Conservation (phyloP, 2,329 filamentous ascomycete genomes). For the Tolypocladium paradoxum region DNA sequence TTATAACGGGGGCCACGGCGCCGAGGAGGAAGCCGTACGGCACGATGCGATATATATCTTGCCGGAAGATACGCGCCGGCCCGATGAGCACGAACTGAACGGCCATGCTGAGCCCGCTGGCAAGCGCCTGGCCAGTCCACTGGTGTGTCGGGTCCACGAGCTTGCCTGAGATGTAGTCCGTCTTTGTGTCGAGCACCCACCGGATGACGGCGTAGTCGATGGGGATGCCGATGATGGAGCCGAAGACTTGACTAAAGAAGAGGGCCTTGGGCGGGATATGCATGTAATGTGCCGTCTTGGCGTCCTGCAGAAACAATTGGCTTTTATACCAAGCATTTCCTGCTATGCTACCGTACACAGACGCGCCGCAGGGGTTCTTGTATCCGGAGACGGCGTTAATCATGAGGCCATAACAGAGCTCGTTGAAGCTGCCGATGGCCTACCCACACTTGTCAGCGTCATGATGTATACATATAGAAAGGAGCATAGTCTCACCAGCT, state of each 20-base stretch:
- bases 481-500: conserved; percentile 14
- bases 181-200: conserved; percentile 48
- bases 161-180: conserved; percentile 40
- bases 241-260: conserved; percentile 52
- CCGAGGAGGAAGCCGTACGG: conserved; percentile 45
- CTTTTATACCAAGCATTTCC: conserved; percentile 52
- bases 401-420: conserved; percentile 50
- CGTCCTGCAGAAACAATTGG: conserved; percentile 48
- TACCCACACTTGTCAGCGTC: not conserved
- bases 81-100: conserved; percentile 51
- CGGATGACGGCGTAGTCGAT: conserved; percentile 51
- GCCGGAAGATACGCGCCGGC: conserved; percentile 36
- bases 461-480: not conserved
- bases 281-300: conserved; percentile 56
- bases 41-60: conserved; percentile 34
- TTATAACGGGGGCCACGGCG: conserved; percentile 29
- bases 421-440: conserved; percentile 47
- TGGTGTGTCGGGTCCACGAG: conserved; percentile 44
- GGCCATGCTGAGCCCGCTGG: conserved; percentile 39
- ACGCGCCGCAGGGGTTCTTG: conserved; percentile 47
- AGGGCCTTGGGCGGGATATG: conserved; percentile 47
- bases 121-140: conserved; percentile 48
- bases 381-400: conserved; percentile 37
- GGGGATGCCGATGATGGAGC: conserved; percentile 45
- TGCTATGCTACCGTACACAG: conserved; percentile 46